Evolutionary conservation across 495 filamentous ascomycete species (phyloP).

Genomic region (Talaromyces trachyspermus): DNA sequence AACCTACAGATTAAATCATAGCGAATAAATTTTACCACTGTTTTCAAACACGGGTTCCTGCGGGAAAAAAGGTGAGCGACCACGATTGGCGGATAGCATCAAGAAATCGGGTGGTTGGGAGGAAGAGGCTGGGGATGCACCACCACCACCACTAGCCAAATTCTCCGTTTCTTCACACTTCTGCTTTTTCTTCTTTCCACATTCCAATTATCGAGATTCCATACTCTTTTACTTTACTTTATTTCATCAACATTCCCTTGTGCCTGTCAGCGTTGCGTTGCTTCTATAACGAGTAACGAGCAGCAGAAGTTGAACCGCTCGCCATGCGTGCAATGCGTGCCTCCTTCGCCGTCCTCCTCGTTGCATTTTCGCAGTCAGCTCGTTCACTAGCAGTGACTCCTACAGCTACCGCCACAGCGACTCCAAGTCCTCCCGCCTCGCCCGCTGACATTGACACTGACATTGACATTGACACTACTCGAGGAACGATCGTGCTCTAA

Average conservation of each 20-base stretch:
- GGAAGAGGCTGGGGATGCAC: slow-evolving; percentile 29
- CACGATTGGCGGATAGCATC: slow-evolving; percentile 13
- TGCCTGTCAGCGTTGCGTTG: no score
- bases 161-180: slow-evolving; percentile 11
- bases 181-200: slow-evolving; percentile 10
- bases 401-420: neutral
- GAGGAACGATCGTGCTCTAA: slow-evolving; percentile 48
- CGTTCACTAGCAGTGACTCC: neutral
- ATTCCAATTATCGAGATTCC: neutral
- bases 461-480: neutral
- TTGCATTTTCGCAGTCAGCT: slow-evolving; percentile 21
- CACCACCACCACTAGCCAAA: slow-evolving; percentile 10
- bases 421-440: no score
- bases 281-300: no score
- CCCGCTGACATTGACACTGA: neutral
- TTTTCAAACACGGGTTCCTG: no score
- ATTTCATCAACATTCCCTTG: slow-evolving; percentile 4
- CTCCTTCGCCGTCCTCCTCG: slow-evolving; percentile 23
- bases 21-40: no score
- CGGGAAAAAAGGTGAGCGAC: neutral
- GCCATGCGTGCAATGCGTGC: slow-evolving; percentile 7
- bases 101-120: slow-evolving; percentile 41
- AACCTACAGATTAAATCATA: no score
- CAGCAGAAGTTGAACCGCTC: no score
- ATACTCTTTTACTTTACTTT: slow-evolving; percentile 4